These are phyloP conservation scores for Mortierella sp. DNA, from an alignment of 371 early-diverging fungal genomes.

Conservation along the genomic window DNA sequence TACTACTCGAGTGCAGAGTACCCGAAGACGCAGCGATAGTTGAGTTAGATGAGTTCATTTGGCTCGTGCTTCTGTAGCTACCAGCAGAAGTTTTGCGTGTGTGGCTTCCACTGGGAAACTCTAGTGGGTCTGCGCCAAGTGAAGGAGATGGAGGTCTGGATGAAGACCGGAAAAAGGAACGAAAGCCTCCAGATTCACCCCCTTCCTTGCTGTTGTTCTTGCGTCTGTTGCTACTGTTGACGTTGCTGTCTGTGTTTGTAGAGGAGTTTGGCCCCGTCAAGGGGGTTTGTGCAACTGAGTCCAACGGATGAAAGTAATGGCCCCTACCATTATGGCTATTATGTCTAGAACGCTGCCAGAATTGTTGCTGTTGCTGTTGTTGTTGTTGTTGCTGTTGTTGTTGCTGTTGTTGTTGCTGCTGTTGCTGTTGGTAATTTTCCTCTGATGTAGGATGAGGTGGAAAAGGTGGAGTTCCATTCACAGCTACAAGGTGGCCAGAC, in stretches of 20 bases:
- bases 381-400: conserved; percentile 13
- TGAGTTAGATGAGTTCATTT: conserved; percentile 5
- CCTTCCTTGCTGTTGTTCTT: conserved; percentile 31
- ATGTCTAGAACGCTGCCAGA: conserved; percentile 15
- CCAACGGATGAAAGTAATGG: conserved; percentile 20
- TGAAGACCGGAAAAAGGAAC: conserved; percentile 45
- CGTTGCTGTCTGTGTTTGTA: conserved; percentile 5
- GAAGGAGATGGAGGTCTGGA: conserved; percentile 53
- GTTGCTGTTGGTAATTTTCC: conserved; percentile 4
- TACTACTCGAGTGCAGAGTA: conserved; percentile 8
- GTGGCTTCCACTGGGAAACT: conserved; percentile 16
- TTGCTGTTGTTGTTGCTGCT: conserved; percentile 1
- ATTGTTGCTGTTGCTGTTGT: conserved; percentile 11
- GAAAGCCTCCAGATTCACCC: conserved; percentile 32
- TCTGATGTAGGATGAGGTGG: conserved; percentile 4
- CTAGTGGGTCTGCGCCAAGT: conserved; percentile 11
- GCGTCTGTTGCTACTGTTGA: conserved; percentile 2
- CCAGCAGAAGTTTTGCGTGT: conserved; percentile 44
- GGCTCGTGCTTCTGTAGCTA: conserved; percentile 8
- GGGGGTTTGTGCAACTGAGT: conserved; percentile 23
- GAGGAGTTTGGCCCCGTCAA: conserved; percentile 9
- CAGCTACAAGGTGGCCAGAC: neutral
- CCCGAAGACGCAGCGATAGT: conserved; percentile 8
- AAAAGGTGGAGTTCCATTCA: conserved; percentile 5
- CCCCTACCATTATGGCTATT: conserved; percentile 31